Evolutionary conservation across 208 protist species (phyloP), one percentile per base, ranked within the genome.

Genomic region (Blechomonas ayalai): DNA sequence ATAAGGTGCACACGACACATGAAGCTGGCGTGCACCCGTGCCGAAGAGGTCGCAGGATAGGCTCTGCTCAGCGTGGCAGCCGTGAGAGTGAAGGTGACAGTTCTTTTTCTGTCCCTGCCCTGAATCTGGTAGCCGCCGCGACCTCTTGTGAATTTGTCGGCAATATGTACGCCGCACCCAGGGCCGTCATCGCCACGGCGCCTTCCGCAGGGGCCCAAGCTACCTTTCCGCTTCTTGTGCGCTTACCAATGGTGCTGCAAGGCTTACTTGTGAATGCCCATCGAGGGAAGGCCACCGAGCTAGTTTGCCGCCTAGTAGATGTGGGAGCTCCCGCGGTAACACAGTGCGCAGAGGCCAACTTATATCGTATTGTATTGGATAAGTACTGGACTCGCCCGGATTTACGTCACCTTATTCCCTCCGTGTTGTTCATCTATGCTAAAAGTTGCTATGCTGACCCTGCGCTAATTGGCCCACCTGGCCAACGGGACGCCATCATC

Each of bases 371-470:
- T 35, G 78, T 80, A 16, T 52, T 93, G 8, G 61, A 76, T 25
- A 74, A 71, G 28, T 90, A 82, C 50, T 93, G 85, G 85, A 66
- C 10, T 15, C 73, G 85, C n/a, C 34, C 43, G 2, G 72, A 92
- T 46, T 51, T 92, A 38, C 67, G 63, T 35, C 73, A 77, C 50
- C 52, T 92, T 16, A 59, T 92, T 66, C 85, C 85, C 9, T 40
- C 85, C n/a, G 62, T 76, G 3, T 59, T 93, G 16, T 93, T 93
- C 47, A 82, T 93, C 47, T 88, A 81, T 51, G 56, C 64, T 35
- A 93, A 93, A 64, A 79, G 62, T 32, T 83, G 69, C 58, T 89
- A 90, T 64, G 75, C 71, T 0, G 85, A 93, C 44, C 75, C 81
- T 4, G 57, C 53, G 23, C 65, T 93, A 26, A 73, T 86, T 33